phyloP scores from a whole-genome alignment of 495 filamentous ascomycete genomes.

The Hypoxylon subgilvum region DNA sequence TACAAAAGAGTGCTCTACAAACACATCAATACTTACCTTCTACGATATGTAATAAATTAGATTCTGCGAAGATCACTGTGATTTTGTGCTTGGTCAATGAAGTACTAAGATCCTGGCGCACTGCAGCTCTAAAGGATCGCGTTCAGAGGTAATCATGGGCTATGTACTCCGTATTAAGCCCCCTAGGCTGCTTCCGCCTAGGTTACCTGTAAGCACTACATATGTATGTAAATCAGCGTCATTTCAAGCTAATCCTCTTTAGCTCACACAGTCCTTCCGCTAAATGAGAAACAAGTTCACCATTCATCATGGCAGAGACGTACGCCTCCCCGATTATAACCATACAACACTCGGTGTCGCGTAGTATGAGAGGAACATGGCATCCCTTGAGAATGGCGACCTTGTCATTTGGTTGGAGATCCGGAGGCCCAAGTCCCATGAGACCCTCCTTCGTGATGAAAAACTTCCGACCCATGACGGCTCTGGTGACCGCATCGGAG shows the following conservation, averaged over 20 bases:
- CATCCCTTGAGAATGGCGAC: conserved; percentile 15
- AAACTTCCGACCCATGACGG: conserved; percentile 8
- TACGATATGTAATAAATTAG: no score
- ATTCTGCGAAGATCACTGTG: no score
- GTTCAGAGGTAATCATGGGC: no score
- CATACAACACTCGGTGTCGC: conserved; percentile 1
- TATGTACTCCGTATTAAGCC: no score
- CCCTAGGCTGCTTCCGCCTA: no score
- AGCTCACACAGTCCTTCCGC: background rate
- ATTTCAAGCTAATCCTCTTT: conserved; percentile 15
- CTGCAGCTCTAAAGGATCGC: no score
- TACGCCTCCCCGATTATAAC: conserved; percentile 15
- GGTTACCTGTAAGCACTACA: no score
- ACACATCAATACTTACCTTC: no score
- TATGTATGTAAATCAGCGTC: no score
- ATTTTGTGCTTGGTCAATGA: no score
- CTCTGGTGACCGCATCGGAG: conserved; percentile 15
- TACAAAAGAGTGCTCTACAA: no score
- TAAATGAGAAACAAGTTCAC: conserved; percentile 10
- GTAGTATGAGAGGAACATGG: conserved; percentile 20
- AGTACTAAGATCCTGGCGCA: no score
- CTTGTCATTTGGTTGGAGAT: conserved; percentile 2
- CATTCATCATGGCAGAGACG: conserved; percentile 13
- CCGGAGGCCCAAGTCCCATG: conserved; percentile 19
- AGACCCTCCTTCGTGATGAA: conserved; percentile 17